phyloP scores from a whole-genome alignment of 495 filamentous ascomycete species.

The Talaromyces ruber region DNA sequence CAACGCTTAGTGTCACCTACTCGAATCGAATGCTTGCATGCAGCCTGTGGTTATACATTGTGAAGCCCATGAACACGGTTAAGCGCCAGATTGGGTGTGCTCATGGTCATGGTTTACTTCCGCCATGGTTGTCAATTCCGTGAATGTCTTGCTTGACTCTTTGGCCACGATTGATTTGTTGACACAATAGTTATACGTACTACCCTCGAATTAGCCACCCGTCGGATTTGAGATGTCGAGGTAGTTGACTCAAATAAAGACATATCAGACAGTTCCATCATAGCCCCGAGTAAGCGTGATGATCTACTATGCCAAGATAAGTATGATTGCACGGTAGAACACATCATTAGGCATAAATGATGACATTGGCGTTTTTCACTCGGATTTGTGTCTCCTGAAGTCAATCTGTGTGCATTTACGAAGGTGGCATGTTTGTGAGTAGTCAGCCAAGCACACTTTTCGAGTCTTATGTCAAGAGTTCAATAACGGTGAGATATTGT shows the following conservation, averaged over 20 bases:
- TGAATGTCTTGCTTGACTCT: neutral
- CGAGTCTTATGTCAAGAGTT: neutral
- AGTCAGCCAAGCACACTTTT: neutral
- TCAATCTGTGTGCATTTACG: neutral
- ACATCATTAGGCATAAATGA: neutral
- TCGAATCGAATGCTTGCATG: neutral
- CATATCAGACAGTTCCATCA: neutral
- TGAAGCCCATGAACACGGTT: neutral
- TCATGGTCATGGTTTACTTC: neutral
- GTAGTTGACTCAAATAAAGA: neutral
- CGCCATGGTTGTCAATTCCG: neutral
- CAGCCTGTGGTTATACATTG: neutral
- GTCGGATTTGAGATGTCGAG: neutral
- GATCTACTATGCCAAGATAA: neutral
- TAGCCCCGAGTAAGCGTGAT: neutral
- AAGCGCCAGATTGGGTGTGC: neutral
- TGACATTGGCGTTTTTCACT: neutral
- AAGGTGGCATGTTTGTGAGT: neutral
- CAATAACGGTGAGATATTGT: neutral
- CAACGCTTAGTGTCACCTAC: neutral
- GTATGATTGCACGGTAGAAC: neutral
- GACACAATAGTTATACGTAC: neutral
- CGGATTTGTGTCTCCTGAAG: neutral
- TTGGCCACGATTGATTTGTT: neutral
- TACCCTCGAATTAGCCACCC: neutral